phyloP scores from a whole-genome alignment of 257 asterid genomes.

The Nicotiana knightiana region DNA sequence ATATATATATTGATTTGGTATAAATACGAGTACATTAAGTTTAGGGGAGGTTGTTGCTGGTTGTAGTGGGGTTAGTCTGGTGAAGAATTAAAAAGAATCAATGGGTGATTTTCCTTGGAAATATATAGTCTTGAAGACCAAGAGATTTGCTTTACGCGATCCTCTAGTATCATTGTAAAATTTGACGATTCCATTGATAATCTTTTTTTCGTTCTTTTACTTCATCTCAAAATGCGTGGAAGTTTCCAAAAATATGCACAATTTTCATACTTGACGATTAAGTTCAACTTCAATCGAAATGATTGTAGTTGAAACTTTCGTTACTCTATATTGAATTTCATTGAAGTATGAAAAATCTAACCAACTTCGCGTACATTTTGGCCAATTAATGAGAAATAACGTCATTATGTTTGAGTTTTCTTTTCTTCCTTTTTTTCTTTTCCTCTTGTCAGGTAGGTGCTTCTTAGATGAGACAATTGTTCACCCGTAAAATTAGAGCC shows the following conservation, averaged over 20 bases:
- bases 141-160: background rate
- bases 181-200: background rate
- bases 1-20: too few relatives aligned
- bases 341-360: background rate
- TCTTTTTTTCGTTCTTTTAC: background rate
- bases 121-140: background rate
- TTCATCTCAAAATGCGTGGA: background rate
- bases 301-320: background rate
- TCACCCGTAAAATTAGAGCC: too few relatives aligned
- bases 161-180: background rate
- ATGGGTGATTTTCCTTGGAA: background rate
- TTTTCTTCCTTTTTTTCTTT: too few relatives aligned
- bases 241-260: background rate
- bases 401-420: background rate
- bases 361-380: background rate
- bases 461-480: too few relatives aligned
- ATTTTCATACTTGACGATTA: background rate
- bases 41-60: too few relatives aligned
- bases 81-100: background rate
- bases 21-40: too few relatives aligned
- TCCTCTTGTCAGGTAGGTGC: too few relatives aligned
- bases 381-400: background rate
- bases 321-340: background rate
- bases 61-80: background rate
- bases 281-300: background rate